Conservation (phyloP, 1,284 basidiomycete species). For the Macrocystidia cucumis region DNA sequence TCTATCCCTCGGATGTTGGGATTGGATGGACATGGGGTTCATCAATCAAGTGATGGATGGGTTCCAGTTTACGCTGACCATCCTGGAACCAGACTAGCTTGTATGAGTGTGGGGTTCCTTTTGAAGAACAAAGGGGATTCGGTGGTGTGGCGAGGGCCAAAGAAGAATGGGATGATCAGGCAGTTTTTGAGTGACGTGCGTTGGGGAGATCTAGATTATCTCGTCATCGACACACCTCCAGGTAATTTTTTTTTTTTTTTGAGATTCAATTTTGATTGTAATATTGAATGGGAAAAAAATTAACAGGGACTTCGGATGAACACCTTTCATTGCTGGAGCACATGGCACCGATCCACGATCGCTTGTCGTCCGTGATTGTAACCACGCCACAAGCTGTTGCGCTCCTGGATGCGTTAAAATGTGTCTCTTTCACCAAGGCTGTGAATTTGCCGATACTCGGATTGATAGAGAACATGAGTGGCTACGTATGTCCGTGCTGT, state of each 20-base stretch:
- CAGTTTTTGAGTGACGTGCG: constrained; percentile 95
- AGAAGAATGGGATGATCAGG: constrained; percentile 99
- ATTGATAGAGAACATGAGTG: constrained; percentile 98
- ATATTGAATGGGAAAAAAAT: too few species aligned
- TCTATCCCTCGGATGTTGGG: constrained; percentile 98
- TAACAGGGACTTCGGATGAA: constrained; percentile 94
- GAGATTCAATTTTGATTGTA: constrained; percentile 9
- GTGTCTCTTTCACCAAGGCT: constrained; percentile 88
- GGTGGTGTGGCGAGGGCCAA: constrained; percentile 97
- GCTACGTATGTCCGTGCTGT: constrained; percentile 95
- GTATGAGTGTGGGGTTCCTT: constrained; percentile 97
- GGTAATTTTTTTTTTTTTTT: constrained; percentile 43
- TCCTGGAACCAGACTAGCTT: constrained; percentile 63
- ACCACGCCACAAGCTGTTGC: constrained; percentile 98
- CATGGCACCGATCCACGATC: constrained; percentile 77
- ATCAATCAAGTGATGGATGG: constrained; percentile 95
- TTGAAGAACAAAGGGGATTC: constrained; percentile 86
- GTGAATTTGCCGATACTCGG: constrained; percentile 88
- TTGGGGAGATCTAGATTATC: constrained; percentile 95
- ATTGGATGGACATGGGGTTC: constrained; percentile 78
- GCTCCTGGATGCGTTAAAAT: constrained; percentile 92
- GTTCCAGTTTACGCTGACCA: constrained; percentile 94
- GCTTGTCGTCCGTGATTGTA: constrained; percentile 82
- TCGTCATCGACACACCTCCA: constrained; percentile 96
- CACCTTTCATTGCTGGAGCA: constrained; percentile 95